Percentiles rank a stretch among this genome's conserved stretches.
phyloP scores from a whole-genome alignment of 2,329 filamentous ascomycete genomes.

The Trichoderma afroharzianum region DNA sequence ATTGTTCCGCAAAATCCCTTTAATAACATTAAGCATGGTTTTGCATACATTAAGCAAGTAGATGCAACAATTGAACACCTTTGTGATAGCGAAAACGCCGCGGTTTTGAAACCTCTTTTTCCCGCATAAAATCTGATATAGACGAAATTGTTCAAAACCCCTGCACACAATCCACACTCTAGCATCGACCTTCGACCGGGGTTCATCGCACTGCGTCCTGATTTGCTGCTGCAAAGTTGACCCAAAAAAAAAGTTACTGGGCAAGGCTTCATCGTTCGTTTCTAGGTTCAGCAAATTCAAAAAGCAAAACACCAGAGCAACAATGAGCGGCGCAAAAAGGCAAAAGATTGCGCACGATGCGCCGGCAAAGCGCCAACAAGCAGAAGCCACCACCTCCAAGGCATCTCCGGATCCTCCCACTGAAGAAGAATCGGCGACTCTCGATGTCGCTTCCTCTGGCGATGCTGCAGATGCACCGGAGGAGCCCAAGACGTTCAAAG shows the following conservation, averaged over 20 bases:
- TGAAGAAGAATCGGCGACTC: constrained; percentile 35
- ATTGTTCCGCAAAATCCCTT: background rate
- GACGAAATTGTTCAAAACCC: background rate
- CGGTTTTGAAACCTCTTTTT: background rate
- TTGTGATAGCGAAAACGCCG: background rate
- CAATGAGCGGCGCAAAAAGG: constrained; percentile 40
- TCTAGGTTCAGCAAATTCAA: constrained; percentile 12
- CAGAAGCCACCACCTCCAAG: constrained; percentile 13
- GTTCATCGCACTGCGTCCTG: background rate
- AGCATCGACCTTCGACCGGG: background rate
- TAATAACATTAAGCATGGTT: background rate
- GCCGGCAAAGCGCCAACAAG: constrained; percentile 20
- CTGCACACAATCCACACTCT: background rate
- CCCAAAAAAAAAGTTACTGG: constrained; percentile 11
- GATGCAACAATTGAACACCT: background rate
- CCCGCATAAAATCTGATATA: background rate
- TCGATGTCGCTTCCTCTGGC: constrained; percentile 32
- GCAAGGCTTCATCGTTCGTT: background rate
- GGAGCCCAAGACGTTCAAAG: constrained; percentile 60
- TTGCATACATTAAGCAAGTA: background rate
- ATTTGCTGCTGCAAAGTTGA: constrained; percentile 7
- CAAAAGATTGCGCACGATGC: constrained; percentile 37
- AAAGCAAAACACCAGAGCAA: constrained; percentile 22
- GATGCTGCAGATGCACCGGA: constrained; percentile 31
- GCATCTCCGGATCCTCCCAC: constrained; percentile 22